Conservation (phyloP, 2,329 filamentous ascomycete species). For the Aspergillus japonicus region DNA sequence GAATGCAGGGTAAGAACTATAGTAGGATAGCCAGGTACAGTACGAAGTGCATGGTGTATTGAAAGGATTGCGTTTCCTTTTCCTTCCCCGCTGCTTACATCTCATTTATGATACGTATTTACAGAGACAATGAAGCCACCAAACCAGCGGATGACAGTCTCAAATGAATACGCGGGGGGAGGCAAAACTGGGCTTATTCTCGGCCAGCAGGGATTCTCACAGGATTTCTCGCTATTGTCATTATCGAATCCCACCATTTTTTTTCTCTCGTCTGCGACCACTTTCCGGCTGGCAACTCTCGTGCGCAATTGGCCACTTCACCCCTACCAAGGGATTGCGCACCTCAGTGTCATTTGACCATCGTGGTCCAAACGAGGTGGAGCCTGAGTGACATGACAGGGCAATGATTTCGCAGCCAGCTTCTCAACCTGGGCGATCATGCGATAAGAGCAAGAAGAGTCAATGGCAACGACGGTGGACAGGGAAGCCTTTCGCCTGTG, state of each 20-base stretch:
- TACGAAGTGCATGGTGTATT: not conserved
- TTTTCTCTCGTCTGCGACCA: too few relatives aligned
- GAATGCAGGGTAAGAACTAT: not conserved
- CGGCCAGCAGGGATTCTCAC: too few relatives aligned
- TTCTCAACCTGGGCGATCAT: too few relatives aligned
- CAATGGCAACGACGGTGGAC: not conserved
- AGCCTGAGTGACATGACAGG: not conserved
- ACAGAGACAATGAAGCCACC: too few relatives aligned
- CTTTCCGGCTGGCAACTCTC: not conserved
- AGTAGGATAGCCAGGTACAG: not conserved
- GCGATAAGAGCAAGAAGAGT: not conserved
- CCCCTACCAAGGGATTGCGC: not conserved
- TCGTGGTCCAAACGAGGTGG: not conserved
- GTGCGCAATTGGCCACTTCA: not conserved
- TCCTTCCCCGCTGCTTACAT: not conserved
- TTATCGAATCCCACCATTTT: too few relatives aligned
- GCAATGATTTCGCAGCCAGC: not conserved
- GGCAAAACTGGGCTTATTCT: too few relatives aligned
- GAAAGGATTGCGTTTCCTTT: not conserved
- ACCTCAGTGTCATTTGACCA: not conserved
- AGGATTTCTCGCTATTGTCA: too few relatives aligned
- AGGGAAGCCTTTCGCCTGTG: too few relatives aligned
- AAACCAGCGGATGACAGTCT: not conserved
- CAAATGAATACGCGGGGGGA: not conserved
- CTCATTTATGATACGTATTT: not conserved